Conservation (phyloP, 2,329 filamentous ascomycete genomes). For the Xylariales sp. region DNA sequence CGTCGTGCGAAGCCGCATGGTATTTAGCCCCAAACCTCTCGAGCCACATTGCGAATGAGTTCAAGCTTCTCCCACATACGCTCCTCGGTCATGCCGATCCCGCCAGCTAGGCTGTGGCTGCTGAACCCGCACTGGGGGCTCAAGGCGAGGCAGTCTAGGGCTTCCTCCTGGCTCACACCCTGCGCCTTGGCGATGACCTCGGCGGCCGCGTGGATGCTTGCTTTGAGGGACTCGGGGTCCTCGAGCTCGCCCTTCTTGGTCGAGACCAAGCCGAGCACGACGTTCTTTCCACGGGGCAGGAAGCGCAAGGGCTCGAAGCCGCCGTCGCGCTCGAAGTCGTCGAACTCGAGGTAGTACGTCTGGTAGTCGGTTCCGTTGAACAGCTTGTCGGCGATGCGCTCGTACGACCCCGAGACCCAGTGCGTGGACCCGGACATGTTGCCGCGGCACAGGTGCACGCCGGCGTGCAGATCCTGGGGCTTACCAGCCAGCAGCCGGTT, state of each 20-base stretch:
- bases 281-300: conserved; percentile 42
- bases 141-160: conserved; percentile 49
- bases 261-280: conserved; percentile 46
- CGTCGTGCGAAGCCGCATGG: no score
- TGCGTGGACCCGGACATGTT: conserved; percentile 43
- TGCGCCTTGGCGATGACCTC: conserved; percentile 54
- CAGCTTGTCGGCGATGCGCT: conserved; percentile 43
- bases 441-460: conserved; percentile 56
- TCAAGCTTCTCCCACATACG: conserved; percentile 22
- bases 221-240: conserved; percentile 37
- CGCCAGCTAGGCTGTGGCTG: conserved; percentile 22
- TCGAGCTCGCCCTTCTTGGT: conserved; percentile 44
- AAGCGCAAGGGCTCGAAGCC: conserved; percentile 45
- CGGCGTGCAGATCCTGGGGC: conserved; percentile 54
- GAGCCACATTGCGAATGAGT: conserved; percentile 17
- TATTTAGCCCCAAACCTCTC: conserved; percentile 15
- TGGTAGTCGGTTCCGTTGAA: conserved; percentile 44
- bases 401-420: conserved; percentile 48
- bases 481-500: conserved; percentile 51
- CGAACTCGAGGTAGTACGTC: conserved; percentile 50
- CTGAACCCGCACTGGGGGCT: conserved; percentile 51
- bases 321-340: conserved; percentile 41
- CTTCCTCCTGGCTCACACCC: conserved; percentile 46
- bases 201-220: conserved; percentile 40
- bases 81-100: conserved; percentile 19